A percentile compares a stretch with the other conserved stretches of the same genome.
These are phyloP conservation scores for Houttuynia cordata DNA, from an alignment of 164 flowering plant genomes.

Conservation along the genomic window DNA sequence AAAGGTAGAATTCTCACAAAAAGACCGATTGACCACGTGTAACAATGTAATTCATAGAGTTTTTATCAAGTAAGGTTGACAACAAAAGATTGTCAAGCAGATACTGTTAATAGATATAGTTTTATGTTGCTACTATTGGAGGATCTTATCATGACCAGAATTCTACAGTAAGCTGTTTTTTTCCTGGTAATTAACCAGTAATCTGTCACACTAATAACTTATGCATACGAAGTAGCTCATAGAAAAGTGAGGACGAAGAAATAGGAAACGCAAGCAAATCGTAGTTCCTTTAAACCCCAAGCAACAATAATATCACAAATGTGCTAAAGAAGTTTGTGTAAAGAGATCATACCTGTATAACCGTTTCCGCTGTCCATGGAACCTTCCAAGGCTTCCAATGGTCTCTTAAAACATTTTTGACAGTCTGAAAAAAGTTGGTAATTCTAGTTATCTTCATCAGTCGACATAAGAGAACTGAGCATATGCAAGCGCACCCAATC, in stretches of 20 bases:
- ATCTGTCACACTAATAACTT: neutral
- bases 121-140: neutral
- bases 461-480: neutral
- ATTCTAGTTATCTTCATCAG: neutral
- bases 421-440: slow-evolving; percentile 39
- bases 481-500: neutral
- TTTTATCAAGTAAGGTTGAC: no score
- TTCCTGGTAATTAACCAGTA: neutral
- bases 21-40: neutral
- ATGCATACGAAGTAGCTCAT: no score
- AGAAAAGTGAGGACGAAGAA: no score
- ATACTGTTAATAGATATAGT: neutral
- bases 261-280: no score
- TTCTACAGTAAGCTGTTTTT: no score
- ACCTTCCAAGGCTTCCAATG: slow-evolving; percentile 70
- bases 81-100: no score
- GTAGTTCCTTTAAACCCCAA: neutral
- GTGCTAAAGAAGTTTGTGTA: neutral
- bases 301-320: neutral
- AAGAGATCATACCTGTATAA: slow-evolving; percentile 42
- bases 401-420: slow-evolving; percentile 30
- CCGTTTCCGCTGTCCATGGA: slow-evolving; percentile 92
- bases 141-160: neutral
- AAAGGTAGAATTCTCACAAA: slow-evolving; percentile 1
- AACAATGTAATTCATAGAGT: neutral